phyloP scores from a whole-genome alignment of 2,329 filamentous ascomycete species.

The Penicillium griseofulvum region DNA sequence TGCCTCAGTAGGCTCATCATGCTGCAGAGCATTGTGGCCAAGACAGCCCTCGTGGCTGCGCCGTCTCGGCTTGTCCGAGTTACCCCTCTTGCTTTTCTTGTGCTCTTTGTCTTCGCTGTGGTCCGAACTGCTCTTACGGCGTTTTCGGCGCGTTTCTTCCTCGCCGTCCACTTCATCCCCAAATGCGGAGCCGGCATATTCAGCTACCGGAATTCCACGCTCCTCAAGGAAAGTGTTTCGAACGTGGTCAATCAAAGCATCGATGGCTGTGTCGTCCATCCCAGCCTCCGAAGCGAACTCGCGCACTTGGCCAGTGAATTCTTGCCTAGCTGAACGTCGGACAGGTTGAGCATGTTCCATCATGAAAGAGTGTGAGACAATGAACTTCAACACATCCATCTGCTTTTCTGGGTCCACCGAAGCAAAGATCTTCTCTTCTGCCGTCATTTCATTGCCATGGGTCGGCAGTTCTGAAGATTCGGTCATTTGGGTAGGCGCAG shows the following conservation, averaged over 20 bases:
- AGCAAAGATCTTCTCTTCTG: background rate
- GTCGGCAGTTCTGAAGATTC: background rate
- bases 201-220: background rate
- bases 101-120: background rate
- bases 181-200: conserved; percentile 8
- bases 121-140: conserved; percentile 4
- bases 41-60: too few species aligned
- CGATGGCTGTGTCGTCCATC: conserved; percentile 12
- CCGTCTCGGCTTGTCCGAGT: background rate
- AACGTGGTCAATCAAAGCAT: conserved; percentile 21
- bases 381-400: background rate
- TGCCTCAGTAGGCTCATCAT: background rate
- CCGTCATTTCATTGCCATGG: background rate
- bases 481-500: background rate
- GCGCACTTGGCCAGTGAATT: conserved; percentile 22
- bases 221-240: conserved; percentile 23
- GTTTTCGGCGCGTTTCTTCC: background rate
- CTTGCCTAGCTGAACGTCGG: background rate
- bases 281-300: conserved; percentile 14
- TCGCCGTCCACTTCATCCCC: conserved; percentile 25
- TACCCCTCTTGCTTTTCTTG: conserved; percentile 1
- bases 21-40: background rate
- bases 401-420: background rate
- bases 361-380: conserved; percentile 1
- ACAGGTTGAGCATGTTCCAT: background rate